Conservation (phyloP, 2,329 filamentous ascomycete species). For the Colletotrichum somersetense region DNA sequence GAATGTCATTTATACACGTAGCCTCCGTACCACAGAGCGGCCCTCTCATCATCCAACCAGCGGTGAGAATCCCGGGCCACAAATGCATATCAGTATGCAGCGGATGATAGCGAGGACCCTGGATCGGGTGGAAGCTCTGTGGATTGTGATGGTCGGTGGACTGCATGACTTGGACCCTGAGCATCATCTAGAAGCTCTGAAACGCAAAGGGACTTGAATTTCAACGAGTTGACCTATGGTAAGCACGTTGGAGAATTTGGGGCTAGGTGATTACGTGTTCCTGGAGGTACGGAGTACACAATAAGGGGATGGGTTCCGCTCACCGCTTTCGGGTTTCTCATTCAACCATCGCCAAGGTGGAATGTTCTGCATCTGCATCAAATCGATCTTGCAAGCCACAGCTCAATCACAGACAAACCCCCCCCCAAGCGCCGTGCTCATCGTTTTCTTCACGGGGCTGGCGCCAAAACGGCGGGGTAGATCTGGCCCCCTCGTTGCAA, state of each 20-base stretch:
- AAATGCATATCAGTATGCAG: neutral
- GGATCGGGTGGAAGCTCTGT: conserved; percentile 19
- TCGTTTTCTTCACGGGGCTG: too few species aligned
- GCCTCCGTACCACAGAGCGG: neutral
- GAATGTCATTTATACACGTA: conserved; percentile 1
- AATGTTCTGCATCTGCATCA: neutral
- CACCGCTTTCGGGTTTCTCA: conserved; percentile 16
- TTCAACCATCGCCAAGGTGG: conserved; percentile 7
- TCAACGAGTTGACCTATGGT: conserved; percentile 18
- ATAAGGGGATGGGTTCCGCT: conserved; percentile 11
- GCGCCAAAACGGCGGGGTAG: neutral
- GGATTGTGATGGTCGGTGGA: conserved; percentile 15
- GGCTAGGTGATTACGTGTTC: conserved; percentile 11
- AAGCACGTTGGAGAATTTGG: conserved; percentile 8
- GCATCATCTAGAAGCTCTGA: conserved; percentile 27
- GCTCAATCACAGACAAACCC: neutral
- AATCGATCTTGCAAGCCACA: neutral
- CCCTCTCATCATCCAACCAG: conserved; percentile 24
- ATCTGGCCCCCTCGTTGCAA: neutral
- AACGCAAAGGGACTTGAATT: conserved; percentile 35
- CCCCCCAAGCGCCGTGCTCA: conserved; percentile 8
- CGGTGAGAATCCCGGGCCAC: conserved; percentile 24
- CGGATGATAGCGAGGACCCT: conserved; percentile 35
- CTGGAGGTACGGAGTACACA: neutral
- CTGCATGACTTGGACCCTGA: conserved; percentile 40